These are phyloP conservation scores for Citrus cavaleriei DNA, from an alignment of 345 rosid species.

Conservation along the genomic window DNA sequence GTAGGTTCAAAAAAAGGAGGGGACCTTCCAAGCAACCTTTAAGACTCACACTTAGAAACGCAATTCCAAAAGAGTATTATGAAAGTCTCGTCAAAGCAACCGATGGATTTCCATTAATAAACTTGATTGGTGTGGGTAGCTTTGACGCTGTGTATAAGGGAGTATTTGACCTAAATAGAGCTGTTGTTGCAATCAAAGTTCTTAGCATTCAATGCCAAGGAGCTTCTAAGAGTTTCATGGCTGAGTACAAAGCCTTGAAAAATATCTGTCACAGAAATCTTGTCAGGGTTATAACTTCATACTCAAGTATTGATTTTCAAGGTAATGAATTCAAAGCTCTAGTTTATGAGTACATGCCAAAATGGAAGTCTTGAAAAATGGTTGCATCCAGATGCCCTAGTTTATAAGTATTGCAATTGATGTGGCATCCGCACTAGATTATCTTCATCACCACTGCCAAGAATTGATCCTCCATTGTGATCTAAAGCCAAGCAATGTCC, in stretches of 20 bases:
- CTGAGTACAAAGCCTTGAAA: constrained; percentile 1
- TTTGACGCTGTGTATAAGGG: not conserved
- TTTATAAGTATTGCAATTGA: constrained; percentile 3
- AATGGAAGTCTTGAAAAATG: constrained; percentile 17
- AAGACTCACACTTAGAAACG: not conserved
- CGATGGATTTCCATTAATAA: not conserved
- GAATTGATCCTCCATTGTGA: not conserved
- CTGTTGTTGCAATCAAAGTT: constrained; percentile 9
- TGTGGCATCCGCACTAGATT: constrained; percentile 1
- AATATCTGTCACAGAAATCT: not conserved
- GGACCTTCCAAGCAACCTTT: not conserved
- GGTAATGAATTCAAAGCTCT: too few relatives aligned
- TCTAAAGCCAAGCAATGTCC: constrained; percentile 9
- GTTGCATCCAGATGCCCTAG: not conserved
- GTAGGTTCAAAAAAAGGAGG: not conserved
- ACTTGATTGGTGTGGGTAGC: constrained; percentile 7
- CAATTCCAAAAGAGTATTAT: not conserved
- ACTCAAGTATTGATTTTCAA: too few relatives aligned
- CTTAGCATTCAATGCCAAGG: not conserved
- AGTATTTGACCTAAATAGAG: not conserved
- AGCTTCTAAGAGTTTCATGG: constrained; percentile 3
- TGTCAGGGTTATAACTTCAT: too few relatives aligned
- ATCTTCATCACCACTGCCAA: constrained; percentile 6
- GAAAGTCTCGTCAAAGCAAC: constrained; percentile 3
- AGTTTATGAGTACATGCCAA: not conserved